Evolutionary conservation across 192 early-diverging fungal species (phyloP), one percentile per base, ranked within the genome.

Genomic region (Coemansia sp.): DNA sequence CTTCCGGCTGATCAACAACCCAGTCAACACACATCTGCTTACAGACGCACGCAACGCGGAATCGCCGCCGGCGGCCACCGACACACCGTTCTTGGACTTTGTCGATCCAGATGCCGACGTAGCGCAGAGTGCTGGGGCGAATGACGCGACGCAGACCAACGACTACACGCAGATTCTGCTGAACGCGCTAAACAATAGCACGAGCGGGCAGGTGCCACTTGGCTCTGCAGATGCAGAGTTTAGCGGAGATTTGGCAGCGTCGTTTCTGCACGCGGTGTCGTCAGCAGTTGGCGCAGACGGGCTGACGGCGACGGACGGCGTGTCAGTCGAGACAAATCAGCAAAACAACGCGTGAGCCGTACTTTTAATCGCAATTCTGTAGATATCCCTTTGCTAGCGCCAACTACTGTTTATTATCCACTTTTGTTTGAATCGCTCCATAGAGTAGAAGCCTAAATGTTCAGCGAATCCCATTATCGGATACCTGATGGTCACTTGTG

Each of bases 61-160:
- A 20, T 14, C n/a, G n/a, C 10, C 48, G 10, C 38, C 50, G 7
- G 19, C 54, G 20, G 51, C 51, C 51, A 53, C 19, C 22, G 51
- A 18, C 5, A 69, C 75, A 23, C 75, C 75, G 32, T 78, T 72
- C 20, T 62, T 72, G 9, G 66, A 78, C 55, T 78, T 78, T 78
- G 70, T 69, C 16, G 75, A 73, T 26, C 62, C 69, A 12, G 62
- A 58, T 16, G 69, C 62, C 18, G 62, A 54, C 22, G 6, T 19
- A 23, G 20, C 51, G 20, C 24, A 19, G 11, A 23, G 20, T 23
- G 23, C 24, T 23, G 24, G 23, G 0, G 22, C 51, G 13, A 23
- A 53, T 29, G 32, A 41, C 4, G 61, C n/a, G 37, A n/a, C 55
- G 13, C 22, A 56, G n/a, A 55, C 43, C 18, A n/a, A 32, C 47